Evolutionary conservation across 2,329 filamentous ascomycete species (phyloP), one percentile per base, ranked within the genome.

Genomic region (Penicillium griseofulvum): DNA sequence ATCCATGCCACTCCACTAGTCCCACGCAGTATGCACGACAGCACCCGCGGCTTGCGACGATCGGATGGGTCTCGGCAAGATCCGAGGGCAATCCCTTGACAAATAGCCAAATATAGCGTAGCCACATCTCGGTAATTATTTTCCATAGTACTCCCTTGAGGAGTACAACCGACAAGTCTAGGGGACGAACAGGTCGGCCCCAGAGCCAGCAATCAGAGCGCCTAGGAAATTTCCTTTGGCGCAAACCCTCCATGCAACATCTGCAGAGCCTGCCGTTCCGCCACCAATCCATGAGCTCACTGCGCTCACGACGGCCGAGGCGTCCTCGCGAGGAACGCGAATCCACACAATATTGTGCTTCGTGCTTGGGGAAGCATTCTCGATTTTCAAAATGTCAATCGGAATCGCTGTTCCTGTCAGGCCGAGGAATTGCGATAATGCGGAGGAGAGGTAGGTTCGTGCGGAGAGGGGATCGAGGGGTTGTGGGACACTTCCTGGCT

Each of bases 391-490:
- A 33, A 80, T 76, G 54, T 81, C 78, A 47, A 80, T 69, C 3
- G 76, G 64, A 37, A 80, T 79, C 14, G 76, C 69, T 3, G 76
- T 76, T 16, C 78, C 78, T 4, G 72, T 71, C 8, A 79, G 55
- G 1, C 78, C 78, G 42, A 80, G 74, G 62, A 76, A 79, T 64
- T 79, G 76, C 19, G 73, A 72, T 1, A 81, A 69, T 1, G 78
- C 78, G 39, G 77, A 69, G 45, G 71, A 73, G 47, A 80, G 72
- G 60, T 79, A 71, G 28, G 74, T 75, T 54, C 74, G 73, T 24
- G 75, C 71, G n/a, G 77, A 78, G 57, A 80, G 70, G n/a, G 73
- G 64, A 60, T 80, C 78, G 29, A 78, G 64, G 39, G 68, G 59
- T 44, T 64, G 61, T 17, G 54, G 34, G 43, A 66, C 46, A 28